Evolutionary conservation across 1,284 basidiomycete species (phyloP), one percentile per base, ranked within the genome.

Genomic region (Cystobasidiaceae sp.): DNA sequence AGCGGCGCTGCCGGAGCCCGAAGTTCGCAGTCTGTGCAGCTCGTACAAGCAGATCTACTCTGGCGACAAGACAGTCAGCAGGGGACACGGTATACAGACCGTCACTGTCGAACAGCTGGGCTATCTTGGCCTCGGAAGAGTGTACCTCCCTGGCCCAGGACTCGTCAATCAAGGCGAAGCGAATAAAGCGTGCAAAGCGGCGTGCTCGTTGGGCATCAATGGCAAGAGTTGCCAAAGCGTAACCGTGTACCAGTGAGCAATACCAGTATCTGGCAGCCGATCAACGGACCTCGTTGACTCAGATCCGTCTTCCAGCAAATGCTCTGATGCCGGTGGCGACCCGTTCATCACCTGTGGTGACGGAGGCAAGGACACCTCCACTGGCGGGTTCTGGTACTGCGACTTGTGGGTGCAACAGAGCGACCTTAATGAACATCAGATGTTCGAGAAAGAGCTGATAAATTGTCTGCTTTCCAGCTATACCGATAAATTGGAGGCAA

Each of bases 301-400:
- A 19, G 9, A 37, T 7, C 8, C 32, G 19, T 17, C 32, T 46
- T 46, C 23, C 23, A 58, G 55, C 43, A 58, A 46, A 45, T 45
- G 55, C 34, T 43, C 27, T 23, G 41, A 15, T 25, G 15, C n/a
- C 21, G 23, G 39, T n/a, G n/a, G 17, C 25, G 27, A 51, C 28
- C 52, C 52, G 2, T 55, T 55, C 34, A 55, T 39, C 17, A 32
- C 21, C 4, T 55, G 52, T 19, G 55, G 55, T 27, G 39, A 37
- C 17, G 41, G 19, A 19, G 32, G 48, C 15, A 15, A 9, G 15
- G 28, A 27, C 25, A 34, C 55, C 1, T 21, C 21, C 23, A 58
- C 55, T 11, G 55, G 39, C 28, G 55, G 55, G 1, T 58, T 45
- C 43, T 58, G 55, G 55, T 58, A 58, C 15, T 58, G 55, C 21